Base-by-base conservation (phyloP, 2,329 filamentous ascomycete species). In the Microcyclospora pomicola region DNA sequence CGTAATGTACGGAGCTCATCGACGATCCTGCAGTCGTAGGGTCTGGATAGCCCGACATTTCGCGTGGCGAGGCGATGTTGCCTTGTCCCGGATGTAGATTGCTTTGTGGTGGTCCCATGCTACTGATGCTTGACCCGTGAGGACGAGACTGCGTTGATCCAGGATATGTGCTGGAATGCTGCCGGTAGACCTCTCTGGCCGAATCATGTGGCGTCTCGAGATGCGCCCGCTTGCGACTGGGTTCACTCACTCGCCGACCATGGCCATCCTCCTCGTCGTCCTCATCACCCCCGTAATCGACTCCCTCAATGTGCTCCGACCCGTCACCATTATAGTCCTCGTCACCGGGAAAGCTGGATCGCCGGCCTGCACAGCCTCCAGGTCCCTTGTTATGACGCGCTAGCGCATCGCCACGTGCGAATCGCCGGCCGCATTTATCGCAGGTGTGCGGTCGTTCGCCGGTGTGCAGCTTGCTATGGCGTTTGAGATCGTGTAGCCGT, bases 361-460 rank as follows among this genome's bases (percentile, higher is more conserved):
- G 73, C 40, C 91, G 77, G 40, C 91, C 91, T 10, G 92, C 91
- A 62, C 91, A 98, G 34, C 91, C 91, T 38, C 91, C 91, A 38
- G 87, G 82, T 27, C 91, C 91, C 62, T 96, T 96, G 57, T 84
- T 93, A 58, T 98, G 91, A 42, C 91, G 77, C 33, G 91, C 91
- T 38, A 98, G 65, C 16, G 91, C 91, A 67, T 98, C 91, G 10
- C 91, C 91, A 47, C 91, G 80, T 33, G 91, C 91, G 63, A 98
- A 98, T 49, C 87, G 84, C 44, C 91, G 77, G 48, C 92, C 85
- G 58, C 91, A 98, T 58, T 92, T 95, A 31, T 83, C 82, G 54
- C 91, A 98, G 9, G 91, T 82, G 53, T 98, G 91, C 10, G 87
- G 87, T 53, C 92, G 80, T 65, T 98, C 91, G 39, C 91, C 91